phyloP scores from a whole-genome alignment of 495 filamentous ascomycete genomes.

The Trichoderma asperelloides region DNA sequence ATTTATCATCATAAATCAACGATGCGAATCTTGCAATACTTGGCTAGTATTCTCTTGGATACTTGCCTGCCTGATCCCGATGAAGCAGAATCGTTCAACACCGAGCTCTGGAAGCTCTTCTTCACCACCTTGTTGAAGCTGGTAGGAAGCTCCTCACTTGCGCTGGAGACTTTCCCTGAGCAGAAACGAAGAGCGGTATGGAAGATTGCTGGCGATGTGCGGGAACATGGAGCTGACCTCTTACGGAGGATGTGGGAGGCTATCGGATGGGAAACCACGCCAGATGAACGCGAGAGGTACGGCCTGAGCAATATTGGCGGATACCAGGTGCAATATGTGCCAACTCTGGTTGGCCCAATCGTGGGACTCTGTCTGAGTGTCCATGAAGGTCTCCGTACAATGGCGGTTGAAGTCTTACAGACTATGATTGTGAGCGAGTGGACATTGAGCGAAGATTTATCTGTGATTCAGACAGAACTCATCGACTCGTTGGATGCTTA shows the following conservation, averaged over 20 bases:
- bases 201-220: slow-evolving; percentile 97
- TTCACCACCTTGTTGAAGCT: slow-evolving; percentile 84
- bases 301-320: slow-evolving; percentile 80
- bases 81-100: slow-evolving; percentile 88
- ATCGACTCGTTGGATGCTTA: slow-evolving; percentile 90
- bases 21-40: slow-evolving; percentile 77
- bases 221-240: slow-evolving; percentile 81
- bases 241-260: slow-evolving; percentile 84
- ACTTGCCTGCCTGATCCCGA: slow-evolving; percentile 78
- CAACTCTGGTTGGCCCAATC: slow-evolving; percentile 79
- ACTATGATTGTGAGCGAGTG: slow-evolving; percentile 99
- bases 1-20: slow-evolving; percentile 92
- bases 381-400: slow-evolving; percentile 79
- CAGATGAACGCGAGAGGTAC: slow-evolving; percentile 64
- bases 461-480: slow-evolving; percentile 89
- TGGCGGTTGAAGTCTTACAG: slow-evolving; percentile 86
- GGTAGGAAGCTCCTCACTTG: slow-evolving; percentile 77
- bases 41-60: slow-evolving; percentile 67
- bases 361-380: slow-evolving; percentile 92
- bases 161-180: slow-evolving; percentile 93
- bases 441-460: slow-evolving; percentile 89
- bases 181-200: slow-evolving; percentile 93
- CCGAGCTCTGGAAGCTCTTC: slow-evolving; percentile 86
- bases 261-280: slow-evolving; percentile 88
- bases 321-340: slow-evolving; percentile 97